Percentiles rank a stretch among this genome's conserved stretches.
These are phyloP conservation scores for Cerrena zonata DNA, from an alignment of 1,284 basidiomycete species.

Conservation along the genomic window DNA sequence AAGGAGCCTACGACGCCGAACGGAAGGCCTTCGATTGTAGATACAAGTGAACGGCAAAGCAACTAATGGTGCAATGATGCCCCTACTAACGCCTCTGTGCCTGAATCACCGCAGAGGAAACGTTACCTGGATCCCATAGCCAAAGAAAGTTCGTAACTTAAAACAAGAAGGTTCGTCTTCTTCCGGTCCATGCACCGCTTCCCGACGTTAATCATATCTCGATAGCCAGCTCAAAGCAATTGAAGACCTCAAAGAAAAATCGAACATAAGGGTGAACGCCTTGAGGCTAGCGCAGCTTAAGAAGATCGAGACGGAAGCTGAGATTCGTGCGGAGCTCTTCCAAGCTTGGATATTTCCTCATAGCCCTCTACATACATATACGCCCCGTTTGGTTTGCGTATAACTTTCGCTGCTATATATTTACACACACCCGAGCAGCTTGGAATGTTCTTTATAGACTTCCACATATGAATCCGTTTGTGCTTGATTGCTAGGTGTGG, in stretches of 20 bases:
- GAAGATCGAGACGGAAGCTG: slow-evolving; percentile 87
- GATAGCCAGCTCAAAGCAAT: slow-evolving; percentile 80
- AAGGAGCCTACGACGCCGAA: slow-evolving; percentile 29
- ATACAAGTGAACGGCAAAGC: slow-evolving; percentile 22
- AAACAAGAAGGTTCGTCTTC: slow-evolving; percentile 79
- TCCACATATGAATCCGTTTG: not conserved
- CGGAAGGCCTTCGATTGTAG: slow-evolving; percentile 32
- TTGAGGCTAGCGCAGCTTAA: slow-evolving; percentile 90
- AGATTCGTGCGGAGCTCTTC: slow-evolving; percentile 78
- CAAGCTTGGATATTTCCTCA: slow-evolving; percentile 33
- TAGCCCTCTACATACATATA: slow-evolving; percentile 10
- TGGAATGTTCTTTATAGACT: not conserved
- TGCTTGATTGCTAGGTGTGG: not conserved
- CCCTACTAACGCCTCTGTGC: slow-evolving; percentile 35
- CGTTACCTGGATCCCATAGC: slow-evolving; percentile 65
- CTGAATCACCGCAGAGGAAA: slow-evolving; percentile 54
- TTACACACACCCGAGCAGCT: not conserved
- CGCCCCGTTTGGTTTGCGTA: not conserved
- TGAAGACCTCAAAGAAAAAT: slow-evolving; percentile 89
- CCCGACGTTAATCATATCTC: slow-evolving; percentile 9
- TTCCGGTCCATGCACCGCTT: not conserved
- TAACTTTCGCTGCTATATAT: not conserved
- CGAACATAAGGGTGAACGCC: slow-evolving; percentile 72
- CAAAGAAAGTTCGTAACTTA: slow-evolving; percentile 89
- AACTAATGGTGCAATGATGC: slow-evolving; percentile 15